Evolutionary conservation across 2,329 filamentous ascomycete genomes (phyloP).

Genomic region (Colletotrichum melonis): DNA sequence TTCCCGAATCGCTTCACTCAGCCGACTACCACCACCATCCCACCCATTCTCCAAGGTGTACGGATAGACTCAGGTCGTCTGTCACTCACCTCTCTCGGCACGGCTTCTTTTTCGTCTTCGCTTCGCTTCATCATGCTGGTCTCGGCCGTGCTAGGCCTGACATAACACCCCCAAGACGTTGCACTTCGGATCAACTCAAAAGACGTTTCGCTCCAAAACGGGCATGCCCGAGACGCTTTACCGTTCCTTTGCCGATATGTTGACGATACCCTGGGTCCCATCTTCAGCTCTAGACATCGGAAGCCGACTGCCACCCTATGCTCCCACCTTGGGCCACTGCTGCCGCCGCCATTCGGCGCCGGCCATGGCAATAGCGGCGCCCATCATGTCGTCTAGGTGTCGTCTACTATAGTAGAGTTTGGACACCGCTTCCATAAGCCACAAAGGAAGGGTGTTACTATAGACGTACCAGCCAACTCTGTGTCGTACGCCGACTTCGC

Average conservation of each 20-base stretch:
- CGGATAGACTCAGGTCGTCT: neutral
- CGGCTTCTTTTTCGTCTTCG: neutral
- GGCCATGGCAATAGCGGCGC: neutral
- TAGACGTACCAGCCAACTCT: neutral
- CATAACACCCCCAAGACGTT: neutral
- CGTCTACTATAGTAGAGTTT: neutral
- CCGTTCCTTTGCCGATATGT: neutral
- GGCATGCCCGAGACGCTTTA: neutral
- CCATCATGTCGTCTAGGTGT: neutral
- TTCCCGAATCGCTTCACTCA: constrained; percentile 6
- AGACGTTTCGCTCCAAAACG: neutral
- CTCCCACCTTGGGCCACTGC: constrained; percentile 2
- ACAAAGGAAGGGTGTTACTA: neutral
- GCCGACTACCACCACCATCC: neutral
- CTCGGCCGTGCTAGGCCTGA: neutral
- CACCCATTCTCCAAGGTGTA: neutral
- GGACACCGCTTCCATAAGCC: neutral
- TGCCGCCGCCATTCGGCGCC: neutral
- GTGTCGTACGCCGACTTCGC: neutral
- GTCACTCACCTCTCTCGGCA: neutral
- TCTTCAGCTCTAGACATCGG: neutral
- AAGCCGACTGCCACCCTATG: constrained; percentile 24
- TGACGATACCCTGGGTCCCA: neutral
- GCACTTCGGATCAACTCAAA: neutral
- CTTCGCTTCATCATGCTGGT: neutral